phyloP scores from a whole-genome alignment of 108 stramenopile species.

The Nitzschia putrida region DNA sequence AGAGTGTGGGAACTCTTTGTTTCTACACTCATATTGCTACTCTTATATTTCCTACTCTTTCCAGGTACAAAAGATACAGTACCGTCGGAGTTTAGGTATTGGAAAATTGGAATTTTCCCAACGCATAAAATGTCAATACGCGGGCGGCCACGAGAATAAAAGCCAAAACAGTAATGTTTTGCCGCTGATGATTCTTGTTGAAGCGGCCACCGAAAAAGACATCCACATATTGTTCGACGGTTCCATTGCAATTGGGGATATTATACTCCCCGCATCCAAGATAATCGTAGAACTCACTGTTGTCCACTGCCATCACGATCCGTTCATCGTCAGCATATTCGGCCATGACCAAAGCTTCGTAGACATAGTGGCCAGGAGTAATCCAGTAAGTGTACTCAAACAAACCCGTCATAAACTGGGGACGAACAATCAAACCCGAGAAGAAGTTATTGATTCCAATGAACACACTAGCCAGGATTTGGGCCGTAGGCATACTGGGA shows the following conservation, averaged over 20 bases:
- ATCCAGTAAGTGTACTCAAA: slow-evolving; percentile 62
- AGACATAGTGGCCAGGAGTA: slow-evolving; percentile 76
- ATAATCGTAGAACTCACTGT: slow-evolving; percentile 53
- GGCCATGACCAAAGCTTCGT: slow-evolving; percentile 66
- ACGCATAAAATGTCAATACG: slow-evolving; percentile 55
- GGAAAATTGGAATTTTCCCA: slow-evolving; percentile 44
- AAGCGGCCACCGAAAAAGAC: slow-evolving; percentile 70
- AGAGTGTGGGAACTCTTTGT: neutral
- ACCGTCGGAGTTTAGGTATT: slow-evolving; percentile 15
- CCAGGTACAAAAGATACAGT: neutral
- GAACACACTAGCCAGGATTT: slow-evolving; percentile 65
- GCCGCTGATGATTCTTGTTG: slow-evolving; percentile 30
- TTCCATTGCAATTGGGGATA: slow-evolving; percentile 35
- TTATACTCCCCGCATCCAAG: slow-evolving; percentile 28
- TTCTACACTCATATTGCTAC: neutral
- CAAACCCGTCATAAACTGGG: slow-evolving; percentile 55
- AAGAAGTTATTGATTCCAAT: slow-evolving; percentile 83
- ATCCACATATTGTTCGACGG: slow-evolving; percentile 52
- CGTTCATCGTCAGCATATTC: slow-evolving; percentile 50
- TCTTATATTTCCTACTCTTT: neutral
- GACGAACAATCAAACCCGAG: slow-evolving; percentile 70
- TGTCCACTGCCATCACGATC: slow-evolving; percentile 33
- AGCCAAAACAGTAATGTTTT: slow-evolving; percentile 53
- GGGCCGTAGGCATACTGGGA: slow-evolving; percentile 53
- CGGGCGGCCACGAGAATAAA: slow-evolving; percentile 50